Percentiles rank a stretch among this genome's conserved stretches.
Conservation (phyloP, 306 rosid species). For the Acacia crassicarpa region DNA sequence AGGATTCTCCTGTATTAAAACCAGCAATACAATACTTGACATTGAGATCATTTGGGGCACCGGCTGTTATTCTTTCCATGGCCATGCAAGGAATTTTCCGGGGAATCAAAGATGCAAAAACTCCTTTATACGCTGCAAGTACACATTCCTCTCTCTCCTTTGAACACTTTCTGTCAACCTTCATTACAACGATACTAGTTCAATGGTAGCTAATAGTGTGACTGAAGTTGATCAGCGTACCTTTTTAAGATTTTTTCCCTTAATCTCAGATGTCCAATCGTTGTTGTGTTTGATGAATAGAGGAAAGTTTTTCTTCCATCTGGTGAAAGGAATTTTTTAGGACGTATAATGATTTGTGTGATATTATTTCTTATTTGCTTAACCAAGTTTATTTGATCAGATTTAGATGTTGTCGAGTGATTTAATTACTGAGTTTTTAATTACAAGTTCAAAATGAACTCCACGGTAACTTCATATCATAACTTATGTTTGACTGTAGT, state of each 20-base stretch:
- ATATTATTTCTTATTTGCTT: no score
- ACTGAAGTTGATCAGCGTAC: neutral
- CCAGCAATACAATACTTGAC: constrained; percentile 77
- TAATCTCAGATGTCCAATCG: neutral
- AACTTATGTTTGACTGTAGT: constrained; percentile 34
- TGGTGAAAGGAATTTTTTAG: neutral
- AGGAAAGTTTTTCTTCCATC: neutral
- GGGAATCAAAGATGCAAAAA: constrained; percentile 81
- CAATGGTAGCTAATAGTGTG: neutral
- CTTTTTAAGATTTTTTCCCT: neutral
- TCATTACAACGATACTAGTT: neutral
- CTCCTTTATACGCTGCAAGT: constrained; percentile 86
- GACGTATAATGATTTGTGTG: no score
- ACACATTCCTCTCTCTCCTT: constrained; percentile 17
- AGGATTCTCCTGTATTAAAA: constrained; percentile 75
- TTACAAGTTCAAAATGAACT: neutral
- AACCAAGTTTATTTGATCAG: neutral
- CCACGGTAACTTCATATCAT: neutral
- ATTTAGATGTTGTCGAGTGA: neutral
- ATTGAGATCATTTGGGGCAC: constrained; percentile 85
- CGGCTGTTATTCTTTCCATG: constrained; percentile 83
- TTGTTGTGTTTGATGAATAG: neutral
- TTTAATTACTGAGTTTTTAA: neutral
- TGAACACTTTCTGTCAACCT: neutral
- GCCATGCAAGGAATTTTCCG: constrained; percentile 92